Evolutionary conservation across 1,139 yeast genomes (phyloP).

Genomic region (Debaryomyces nepalensis): DNA sequence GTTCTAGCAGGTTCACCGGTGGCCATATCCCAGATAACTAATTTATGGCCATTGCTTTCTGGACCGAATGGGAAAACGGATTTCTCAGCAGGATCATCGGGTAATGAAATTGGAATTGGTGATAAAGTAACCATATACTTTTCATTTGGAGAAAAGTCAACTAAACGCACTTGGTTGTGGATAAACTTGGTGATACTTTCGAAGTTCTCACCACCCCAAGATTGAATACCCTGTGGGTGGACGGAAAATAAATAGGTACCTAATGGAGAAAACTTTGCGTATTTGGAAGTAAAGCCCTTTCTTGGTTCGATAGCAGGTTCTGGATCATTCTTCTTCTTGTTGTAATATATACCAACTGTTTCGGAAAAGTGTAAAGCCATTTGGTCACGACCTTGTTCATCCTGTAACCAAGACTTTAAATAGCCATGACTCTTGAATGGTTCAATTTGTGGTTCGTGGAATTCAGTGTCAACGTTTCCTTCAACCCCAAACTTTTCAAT

Average conservation of each 20-base stretch:
- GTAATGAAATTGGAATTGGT: constrained; percentile 76
- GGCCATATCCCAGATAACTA: constrained; percentile 90
- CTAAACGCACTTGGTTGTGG: constrained; percentile 87
- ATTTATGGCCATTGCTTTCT: constrained; percentile 89
- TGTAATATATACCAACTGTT: constrained; percentile 86
- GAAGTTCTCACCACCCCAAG: constrained; percentile 93
- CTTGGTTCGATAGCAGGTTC: constrained; percentile 81
- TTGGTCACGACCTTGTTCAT: constrained; percentile 90
- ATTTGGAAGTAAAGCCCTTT: constrained; percentile 83
- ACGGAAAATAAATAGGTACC: constrained; percentile 88
- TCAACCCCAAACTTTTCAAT: constrained; percentile 80
- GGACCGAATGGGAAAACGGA: constrained; percentile 81
- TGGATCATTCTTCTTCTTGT: constrained; percentile 74
- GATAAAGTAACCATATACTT: constrained; percentile 90
- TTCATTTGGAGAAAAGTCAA: constrained; percentile 93
- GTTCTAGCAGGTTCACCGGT: constrained; percentile 87
- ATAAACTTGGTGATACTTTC: constrained; percentile 75
- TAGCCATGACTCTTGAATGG: constrained; percentile 78
- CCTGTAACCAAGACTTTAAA: constrained; percentile 89
- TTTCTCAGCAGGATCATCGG: constrained; percentile 67
- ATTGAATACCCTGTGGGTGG: constrained; percentile 93
- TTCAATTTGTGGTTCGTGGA: constrained; percentile 71
- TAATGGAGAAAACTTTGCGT: constrained; percentile 89
- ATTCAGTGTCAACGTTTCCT: constrained; percentile 66
- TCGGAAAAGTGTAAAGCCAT: constrained; percentile 79